Conservation (phyloP, 257 asterid species). For the Buddleja alternifolia region DNA sequence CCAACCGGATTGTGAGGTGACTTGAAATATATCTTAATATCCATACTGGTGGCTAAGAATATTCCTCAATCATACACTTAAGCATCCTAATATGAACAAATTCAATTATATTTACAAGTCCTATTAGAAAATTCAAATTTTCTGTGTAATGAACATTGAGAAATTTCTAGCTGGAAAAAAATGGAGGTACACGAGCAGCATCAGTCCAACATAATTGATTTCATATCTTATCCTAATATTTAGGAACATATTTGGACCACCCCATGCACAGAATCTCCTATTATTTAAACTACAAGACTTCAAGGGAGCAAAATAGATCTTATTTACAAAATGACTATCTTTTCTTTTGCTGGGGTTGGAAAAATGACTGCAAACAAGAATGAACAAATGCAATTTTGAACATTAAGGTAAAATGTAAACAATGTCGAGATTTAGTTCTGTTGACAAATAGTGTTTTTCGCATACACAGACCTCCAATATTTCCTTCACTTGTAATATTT, state of each 20-base stretch:
- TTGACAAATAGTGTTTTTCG: neutral
- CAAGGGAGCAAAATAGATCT: neutral
- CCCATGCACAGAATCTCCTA: neutral
- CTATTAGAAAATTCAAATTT: neutral
- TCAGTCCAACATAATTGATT: neutral
- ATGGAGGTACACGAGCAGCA: neutral
- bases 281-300: neutral
- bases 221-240: neutral
- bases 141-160: neutral
- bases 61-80: neutral
- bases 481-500: neutral
- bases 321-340: neutral
- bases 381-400: constrained; percentile 1
- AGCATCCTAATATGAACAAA: neutral
- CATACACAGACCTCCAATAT: neutral
- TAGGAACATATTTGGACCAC: neutral
- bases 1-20: neutral
- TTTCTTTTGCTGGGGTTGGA: neutral
- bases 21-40: neutral
- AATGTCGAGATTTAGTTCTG: neutral
- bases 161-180: neutral
- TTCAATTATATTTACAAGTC: too few relatives aligned
- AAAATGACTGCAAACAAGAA: neutral
- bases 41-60: neutral
- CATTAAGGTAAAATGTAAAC: neutral